Base-by-base conservation (phyloP, 192 early-diverging fungal species). In the Umbelopsis sp. region DNA sequence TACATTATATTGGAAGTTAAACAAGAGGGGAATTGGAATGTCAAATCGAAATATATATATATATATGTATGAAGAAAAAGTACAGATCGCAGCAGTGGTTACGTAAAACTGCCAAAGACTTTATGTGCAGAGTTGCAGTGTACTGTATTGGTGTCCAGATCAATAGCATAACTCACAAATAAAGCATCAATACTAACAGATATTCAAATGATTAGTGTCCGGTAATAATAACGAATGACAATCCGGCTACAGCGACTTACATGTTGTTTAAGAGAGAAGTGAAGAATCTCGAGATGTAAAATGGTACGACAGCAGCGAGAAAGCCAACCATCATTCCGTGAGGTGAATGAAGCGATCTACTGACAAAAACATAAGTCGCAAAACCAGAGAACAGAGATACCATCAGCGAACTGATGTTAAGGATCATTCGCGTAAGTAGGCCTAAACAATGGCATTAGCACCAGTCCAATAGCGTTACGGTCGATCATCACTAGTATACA, bases 161-260 rank as follows among this genome's bases (percentile, higher is more conserved):
- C 92, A 48, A 94, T 82, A 18, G 91, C 83, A 74, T 92, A 94
- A 71, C 91, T 92, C n/a, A 94, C 71, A 72, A 93, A 93, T 2
- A 86, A 87, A 0, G 92, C 88, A 75, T 94, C 91, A 16, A 93
- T 79, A 23, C 91, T 94, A 78, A 2, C 65, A 53, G 12, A 23
- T 44, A 18, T 10, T 67, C n/a, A 73, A 47, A 22, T 20, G 21
- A 12, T 6, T 71, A 23, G 23, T 21, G 21, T 7, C 27, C 20
- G 11, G 21, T 48, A 45, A 23, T 23, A 50, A 55, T 66, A 8
- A 37, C n/a, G 11, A 20, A 33, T 23, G 41, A 22, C n/a, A 11
- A 46, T 51, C 50, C 20, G n/a, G 1, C 6, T 5, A 21, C 12
- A 0, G 48, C 45, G 13, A 80, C 89, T 85, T 83, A 92, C 91